Percentiles rank a stretch among this genome's conserved stretches.
Conservation (phyloP, 805 yeast genomes). For the Ogataea nonfermentans region DNA sequence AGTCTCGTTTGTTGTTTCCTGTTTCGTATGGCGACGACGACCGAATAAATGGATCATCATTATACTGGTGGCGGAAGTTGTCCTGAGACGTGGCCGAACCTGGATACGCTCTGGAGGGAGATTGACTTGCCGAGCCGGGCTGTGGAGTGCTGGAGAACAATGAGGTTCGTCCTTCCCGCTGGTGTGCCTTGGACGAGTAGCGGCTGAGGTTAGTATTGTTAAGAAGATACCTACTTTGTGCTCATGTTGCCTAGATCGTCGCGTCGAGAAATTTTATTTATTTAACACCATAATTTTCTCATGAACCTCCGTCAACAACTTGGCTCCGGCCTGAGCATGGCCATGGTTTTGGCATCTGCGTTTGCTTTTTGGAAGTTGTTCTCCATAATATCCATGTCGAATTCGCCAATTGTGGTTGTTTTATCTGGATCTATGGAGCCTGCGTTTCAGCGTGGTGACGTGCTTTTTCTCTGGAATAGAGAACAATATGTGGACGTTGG, state of each 20-base stretch:
- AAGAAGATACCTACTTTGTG: conserved; percentile 18
- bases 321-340: conserved; percentile 57
- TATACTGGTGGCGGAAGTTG: conserved; percentile 10
- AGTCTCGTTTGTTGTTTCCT: conserved; percentile 34
- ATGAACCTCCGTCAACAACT: conserved; percentile 33
- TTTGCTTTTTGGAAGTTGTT: conserved; percentile 89
- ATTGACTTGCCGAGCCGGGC: conserved; percentile 17
- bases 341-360: conserved; percentile 82
- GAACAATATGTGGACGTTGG: conserved; percentile 69
- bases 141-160: conserved; percentile 23
- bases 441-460: conserved; percentile 97
- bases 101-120: conserved; percentile 13
- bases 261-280: conserved; percentile 11
- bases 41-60: conserved; percentile 18
- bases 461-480: conserved; percentile 88
- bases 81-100: conserved; percentile 15
- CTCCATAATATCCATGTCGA: conserved; percentile 71
- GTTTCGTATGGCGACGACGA: conserved; percentile 44
- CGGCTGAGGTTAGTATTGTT: conserved; percentile 24
- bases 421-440: conserved; percentile 99
- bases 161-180: conserved; percentile 31
- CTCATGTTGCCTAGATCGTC: conserved; percentile 15
- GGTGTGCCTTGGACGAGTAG: conserved; percentile 32
- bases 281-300: conserved; percentile 2
- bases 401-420: conserved; percentile 94